phyloP scores from a whole-genome alignment of 495 filamentous ascomycete species.

The Xylaria scruposa region DNA sequence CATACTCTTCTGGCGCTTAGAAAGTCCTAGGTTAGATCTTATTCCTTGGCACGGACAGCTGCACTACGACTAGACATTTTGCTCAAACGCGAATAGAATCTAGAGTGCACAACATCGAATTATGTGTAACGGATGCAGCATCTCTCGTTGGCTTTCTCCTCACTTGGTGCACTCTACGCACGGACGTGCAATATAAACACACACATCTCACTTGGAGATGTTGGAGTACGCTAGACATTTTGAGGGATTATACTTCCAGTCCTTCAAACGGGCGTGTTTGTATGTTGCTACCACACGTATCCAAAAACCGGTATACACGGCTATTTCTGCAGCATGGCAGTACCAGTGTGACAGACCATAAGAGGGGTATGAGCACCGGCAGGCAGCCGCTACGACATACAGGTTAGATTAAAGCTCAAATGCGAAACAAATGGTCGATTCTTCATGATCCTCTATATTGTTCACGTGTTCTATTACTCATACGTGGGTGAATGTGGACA shows the following conservation, averaged over 20 bases:
- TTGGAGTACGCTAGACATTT: constrained; percentile 6
- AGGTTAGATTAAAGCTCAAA: background rate
- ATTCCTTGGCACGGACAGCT: constrained; percentile 19
- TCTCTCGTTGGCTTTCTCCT: constrained; percentile 10
- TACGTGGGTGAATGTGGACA: background rate
- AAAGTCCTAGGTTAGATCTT: constrained; percentile 15
- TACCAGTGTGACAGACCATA: constrained; percentile 2
- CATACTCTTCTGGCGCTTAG: constrained; percentile 4
- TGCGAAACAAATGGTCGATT: background rate
- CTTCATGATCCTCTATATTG: background rate
- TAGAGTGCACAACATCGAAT: background rate
- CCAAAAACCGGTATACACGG: background rate
- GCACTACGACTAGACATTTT: constrained; percentile 12
- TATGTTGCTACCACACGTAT: constrained; percentile 5
- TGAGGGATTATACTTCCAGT: background rate
- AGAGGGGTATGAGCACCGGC: background rate
- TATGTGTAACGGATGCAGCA: constrained; percentile 1
- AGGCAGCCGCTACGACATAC: constrained; percentile 14
- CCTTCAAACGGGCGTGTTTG: background rate
- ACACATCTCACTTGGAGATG: background rate
- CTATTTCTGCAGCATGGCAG: constrained; percentile 2
- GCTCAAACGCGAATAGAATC: constrained; percentile 13
- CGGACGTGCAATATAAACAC: constrained; percentile 14
- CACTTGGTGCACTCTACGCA: constrained; percentile 15
- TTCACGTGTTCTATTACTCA: background rate